A percentile compares a stretch with the other conserved stretches of the same genome.
phyloP scores from a whole-genome alignment of 306 rosid species.

The Rosa persica region DNA sequence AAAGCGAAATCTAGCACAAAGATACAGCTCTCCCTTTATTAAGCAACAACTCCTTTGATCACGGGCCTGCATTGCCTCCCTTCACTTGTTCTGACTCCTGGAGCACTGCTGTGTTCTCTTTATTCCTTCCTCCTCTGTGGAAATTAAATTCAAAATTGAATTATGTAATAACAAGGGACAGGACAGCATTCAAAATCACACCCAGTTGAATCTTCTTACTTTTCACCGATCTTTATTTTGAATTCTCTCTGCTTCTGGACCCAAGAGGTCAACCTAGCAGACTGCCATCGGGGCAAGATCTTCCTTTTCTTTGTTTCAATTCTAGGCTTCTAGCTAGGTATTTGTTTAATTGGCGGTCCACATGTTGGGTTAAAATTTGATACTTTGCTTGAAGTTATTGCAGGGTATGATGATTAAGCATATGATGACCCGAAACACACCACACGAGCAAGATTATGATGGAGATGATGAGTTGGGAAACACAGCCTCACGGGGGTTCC shows the following conservation, averaged over 20 bases:
- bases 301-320: neutral
- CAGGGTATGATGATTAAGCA: neutral
- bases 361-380: neutral
- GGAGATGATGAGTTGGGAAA: neutral
- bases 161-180: neutral
- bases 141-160: neutral
- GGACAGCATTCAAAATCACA: conserved; percentile 32
- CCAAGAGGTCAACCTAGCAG: conserved; percentile 27
- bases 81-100: neutral
- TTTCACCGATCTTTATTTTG: conserved; percentile 29
- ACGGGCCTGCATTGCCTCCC: conserved; percentile 25
- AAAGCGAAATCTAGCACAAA: conserved; percentile 33
- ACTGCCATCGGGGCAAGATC: conserved; percentile 22
- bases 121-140: neutral
- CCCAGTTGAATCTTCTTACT: conserved; percentile 21
- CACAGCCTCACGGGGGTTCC: neutral
- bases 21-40: conserved; percentile 26
- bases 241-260: conserved; percentile 14
- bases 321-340: neutral
- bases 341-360: neutral
- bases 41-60: conserved; percentile 37
- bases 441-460: neutral
- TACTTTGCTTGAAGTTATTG: neutral
- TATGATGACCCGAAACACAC: neutral
- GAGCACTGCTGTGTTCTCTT: neutral